Conservation (phyloP, 768 basidiomycete genomes). For the Cubamyces lactineus region DNA sequence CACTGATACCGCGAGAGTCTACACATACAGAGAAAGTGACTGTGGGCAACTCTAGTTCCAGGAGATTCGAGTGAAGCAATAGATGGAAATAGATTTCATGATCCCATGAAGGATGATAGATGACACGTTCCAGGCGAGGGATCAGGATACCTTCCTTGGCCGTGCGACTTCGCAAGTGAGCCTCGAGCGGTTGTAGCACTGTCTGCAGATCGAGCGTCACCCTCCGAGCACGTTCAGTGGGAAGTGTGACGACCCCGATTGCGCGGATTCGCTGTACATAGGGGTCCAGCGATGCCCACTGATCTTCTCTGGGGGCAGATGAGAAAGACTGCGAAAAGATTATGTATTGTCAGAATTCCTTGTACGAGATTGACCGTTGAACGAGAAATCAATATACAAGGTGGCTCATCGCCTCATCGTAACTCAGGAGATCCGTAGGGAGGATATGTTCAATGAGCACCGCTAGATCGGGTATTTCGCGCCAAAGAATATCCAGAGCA, state of each 20-base stretch:
- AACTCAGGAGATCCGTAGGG: background rate
- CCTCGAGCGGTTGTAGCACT: background rate
- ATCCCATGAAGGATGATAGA: too few species aligned
- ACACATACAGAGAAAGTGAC: too few species aligned
- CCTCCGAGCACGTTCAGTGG: background rate
- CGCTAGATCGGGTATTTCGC: constrained; percentile 8
- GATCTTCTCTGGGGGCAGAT: background rate
- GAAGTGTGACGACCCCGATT: background rate
- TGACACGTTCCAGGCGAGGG: too few species aligned
- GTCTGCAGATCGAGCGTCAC: background rate
- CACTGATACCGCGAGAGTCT: too few species aligned
- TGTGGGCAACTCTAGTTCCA: too few species aligned
- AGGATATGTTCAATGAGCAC: background rate
- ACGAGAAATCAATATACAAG: background rate
- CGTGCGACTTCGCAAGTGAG: too few species aligned
- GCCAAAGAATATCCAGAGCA: constrained; percentile 5
- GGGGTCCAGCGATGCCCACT: background rate
- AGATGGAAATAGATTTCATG: too few species aligned
- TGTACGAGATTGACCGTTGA: too few species aligned
- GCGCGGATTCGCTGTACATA: background rate
- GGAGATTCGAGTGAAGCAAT: too few species aligned
- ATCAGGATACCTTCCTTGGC: too few species aligned
- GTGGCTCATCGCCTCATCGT: background rate
- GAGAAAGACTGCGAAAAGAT: too few species aligned
- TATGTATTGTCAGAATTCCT: too few species aligned